Evolutionary conservation across 495 filamentous ascomycete species (phyloP), one percentile per base, ranked within the genome.

Genomic region (Penicillium soppii): DNA sequence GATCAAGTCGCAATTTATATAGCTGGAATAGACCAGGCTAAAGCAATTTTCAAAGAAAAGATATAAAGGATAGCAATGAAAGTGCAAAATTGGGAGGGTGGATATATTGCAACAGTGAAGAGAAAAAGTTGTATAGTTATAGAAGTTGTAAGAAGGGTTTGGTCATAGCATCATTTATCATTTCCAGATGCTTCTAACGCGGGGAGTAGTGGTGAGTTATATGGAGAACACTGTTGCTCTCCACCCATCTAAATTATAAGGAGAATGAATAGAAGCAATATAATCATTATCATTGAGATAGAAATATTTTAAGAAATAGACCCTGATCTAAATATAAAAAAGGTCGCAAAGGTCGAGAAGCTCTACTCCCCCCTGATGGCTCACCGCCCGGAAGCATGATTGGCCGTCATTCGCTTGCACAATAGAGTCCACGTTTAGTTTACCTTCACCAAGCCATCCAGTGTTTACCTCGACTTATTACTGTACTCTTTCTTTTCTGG

Each of bases 341-440:
- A n/a, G n/a, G n/a, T n/a, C n/a, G n/a, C 26, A 5, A 25, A 46
- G 32, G 38, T 33, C 32, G 22, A 36, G 21, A 44, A 46, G 42
- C 26, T 44, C 26, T 32, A 32, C 8, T 7, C 29, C 37, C 59
- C 53, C 53, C 47, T 50, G 50, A 26, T 26, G 23, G 23, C 64
- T 74, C 68, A 74, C 71, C 71, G 71, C 71, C 69, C 53, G 52
- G 50, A 40, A 39, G 52, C 61, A 56, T 67, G 54, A 74, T 71
- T 73, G 69, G 71, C 63, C 56, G 57, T 53, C 57, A 57, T 56
- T 70, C 69, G 68, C 71, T 71, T 69, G 43, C 66, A 67, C 67
- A 69, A 67, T 71, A 71, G 59, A 69, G 69, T 74, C 67, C 69
- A 74, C 71, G 69, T 74, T 68, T 71, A 71, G 59, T 66, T 63